phyloP scores from a whole-genome alignment of 805 yeast species.

The Saccharomycopsis selenospora region DNA sequence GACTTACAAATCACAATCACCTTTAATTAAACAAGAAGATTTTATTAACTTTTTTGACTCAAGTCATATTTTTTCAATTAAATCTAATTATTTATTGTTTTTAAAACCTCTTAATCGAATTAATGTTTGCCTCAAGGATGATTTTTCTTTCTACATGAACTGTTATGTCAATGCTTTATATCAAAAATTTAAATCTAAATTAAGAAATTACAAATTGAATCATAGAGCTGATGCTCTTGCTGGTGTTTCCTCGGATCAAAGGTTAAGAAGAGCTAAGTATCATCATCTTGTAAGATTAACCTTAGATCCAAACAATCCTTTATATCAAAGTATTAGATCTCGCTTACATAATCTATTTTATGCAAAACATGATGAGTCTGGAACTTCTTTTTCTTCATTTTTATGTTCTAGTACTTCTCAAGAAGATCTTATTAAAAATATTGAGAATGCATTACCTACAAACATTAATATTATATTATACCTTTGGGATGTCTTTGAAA shows the following conservation, averaged over 20 bases:
- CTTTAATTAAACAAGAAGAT: neutral
- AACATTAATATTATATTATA: slow-evolving; percentile 1
- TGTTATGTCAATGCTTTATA: neutral
- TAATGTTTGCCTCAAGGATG: neutral
- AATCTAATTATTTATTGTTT: slow-evolving; percentile 2
- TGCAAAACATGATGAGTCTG: neutral
- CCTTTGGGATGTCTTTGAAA: slow-evolving; percentile 14
- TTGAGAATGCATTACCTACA: slow-evolving; percentile 8
- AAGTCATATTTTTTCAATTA: neutral
- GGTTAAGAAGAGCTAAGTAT: slow-evolving; percentile 10
- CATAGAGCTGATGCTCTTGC: slow-evolving; percentile 1
- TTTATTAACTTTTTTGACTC: neutral
- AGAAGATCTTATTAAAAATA: slow-evolving; percentile 2
- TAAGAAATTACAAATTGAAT: slow-evolving; percentile 5
- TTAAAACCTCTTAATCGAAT: slow-evolving; percentile 9
- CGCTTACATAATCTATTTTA: neutral
- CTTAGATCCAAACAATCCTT: slow-evolving; percentile 3
- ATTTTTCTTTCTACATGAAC: neutral
- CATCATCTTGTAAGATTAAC: neutral
- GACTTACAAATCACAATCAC: neutral
- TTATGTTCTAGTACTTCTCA: neutral
- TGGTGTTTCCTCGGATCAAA: slow-evolving; percentile 12
- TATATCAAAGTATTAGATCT: neutral
- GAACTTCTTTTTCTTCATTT: neutral
- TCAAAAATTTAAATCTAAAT: slow-evolving; percentile 5